Conservation (phyloP, 2,329 filamentous ascomycete genomes). For the Alternaria arborescens region DNA sequence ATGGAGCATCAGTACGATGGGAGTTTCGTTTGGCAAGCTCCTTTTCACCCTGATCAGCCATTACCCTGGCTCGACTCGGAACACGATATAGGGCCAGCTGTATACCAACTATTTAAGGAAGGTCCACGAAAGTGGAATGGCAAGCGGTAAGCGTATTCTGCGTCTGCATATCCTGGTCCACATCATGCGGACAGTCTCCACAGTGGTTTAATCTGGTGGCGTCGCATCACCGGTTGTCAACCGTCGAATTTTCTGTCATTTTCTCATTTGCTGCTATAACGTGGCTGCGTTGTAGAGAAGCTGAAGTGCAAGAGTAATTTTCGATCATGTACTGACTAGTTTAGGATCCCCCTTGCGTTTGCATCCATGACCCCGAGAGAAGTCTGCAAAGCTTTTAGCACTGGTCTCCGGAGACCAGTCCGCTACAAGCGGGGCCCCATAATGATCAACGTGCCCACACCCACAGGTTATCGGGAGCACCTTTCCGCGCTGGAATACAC, state of each 20-base stretch:
- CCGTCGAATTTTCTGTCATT: constrained; percentile 19
- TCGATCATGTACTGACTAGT: constrained; percentile 37
- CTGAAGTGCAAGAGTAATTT: constrained; percentile 25
- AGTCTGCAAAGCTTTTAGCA: constrained; percentile 81
- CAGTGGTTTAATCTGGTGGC: constrained; percentile 31
- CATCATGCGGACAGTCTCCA: constrained; percentile 32
- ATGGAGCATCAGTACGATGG: constrained; percentile 88
- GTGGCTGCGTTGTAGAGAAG: constrained; percentile 12
- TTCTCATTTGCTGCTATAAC: constrained; percentile 19
- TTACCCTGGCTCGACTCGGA: constrained; percentile 96
- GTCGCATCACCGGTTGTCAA: constrained; percentile 19
- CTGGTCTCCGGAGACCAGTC: constrained; percentile 79
- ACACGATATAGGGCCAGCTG: constrained; percentile 91
- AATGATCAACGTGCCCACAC: constrained; percentile 84
- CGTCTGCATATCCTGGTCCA: constrained; percentile 31
- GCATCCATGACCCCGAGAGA: constrained; percentile 85
- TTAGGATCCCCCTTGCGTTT: constrained; percentile 86
- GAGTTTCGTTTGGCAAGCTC: constrained; percentile 90
- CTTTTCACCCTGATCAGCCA: constrained; percentile 88
- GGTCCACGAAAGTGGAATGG: constrained; percentile 84
- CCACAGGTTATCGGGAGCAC: constrained; percentile 87
- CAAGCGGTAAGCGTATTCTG: constrained; percentile 63
- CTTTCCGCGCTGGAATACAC: constrained; percentile 71
- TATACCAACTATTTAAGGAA: constrained; percentile 95
- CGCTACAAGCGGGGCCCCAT: constrained; percentile 81